Base-by-base conservation (phyloP, 2,329 filamentous ascomycete species). In the Pestalotiopsis sp. region DNA sequence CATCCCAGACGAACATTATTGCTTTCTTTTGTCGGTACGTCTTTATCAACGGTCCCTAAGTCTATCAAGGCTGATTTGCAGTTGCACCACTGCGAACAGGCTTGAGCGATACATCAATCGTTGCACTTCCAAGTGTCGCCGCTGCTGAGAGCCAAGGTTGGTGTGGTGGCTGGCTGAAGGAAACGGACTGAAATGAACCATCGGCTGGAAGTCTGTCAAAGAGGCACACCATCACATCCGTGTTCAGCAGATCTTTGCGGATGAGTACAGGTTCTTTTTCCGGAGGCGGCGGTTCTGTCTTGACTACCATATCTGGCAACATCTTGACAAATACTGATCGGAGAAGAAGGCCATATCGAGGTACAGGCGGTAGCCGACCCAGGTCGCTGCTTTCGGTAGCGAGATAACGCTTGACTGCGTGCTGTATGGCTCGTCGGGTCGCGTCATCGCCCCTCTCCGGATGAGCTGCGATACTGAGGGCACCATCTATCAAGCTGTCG, bases 401-500 rank as follows among this genome's bases (percentile, higher is more conserved):
- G 13, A 83, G 59, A 69, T 79, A 80, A 0, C 68, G 38, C 65
- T 83, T 82, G 66, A 82, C 68, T 0, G 72, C 73, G 2, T 70
- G n/a, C 57, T 81, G 79, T 64, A 81, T 78, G 13, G 68, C 67
- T 2, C 49, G 45, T 5, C 79, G 75, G 52, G 80, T 78, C 31
- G 75, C 59, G n/a, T 79, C 75, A 1, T 60, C 65, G 3, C 74
- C 75, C 0, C 77, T 45, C 65, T 84, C 80, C 13, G 1, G 6
- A 36, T 41, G 31, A 71, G 84, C 85, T 0, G 72, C 83, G 1
- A 82, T 66, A 12, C 75, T 79, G 0, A 86, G 73, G 0, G 80
- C 83, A 0, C 84, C 84, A 67, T 86, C 84, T 1, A 85, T 68
- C 3, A 85, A 64, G 6, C 77, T 77, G 59, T 83, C 80, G 0